A percentile compares a stretch with the other conserved stretches of the same genome.
Evolutionary conservation across 495 filamentous ascomycete species (phyloP).

Genomic region (Penicillium goetzii): DNA sequence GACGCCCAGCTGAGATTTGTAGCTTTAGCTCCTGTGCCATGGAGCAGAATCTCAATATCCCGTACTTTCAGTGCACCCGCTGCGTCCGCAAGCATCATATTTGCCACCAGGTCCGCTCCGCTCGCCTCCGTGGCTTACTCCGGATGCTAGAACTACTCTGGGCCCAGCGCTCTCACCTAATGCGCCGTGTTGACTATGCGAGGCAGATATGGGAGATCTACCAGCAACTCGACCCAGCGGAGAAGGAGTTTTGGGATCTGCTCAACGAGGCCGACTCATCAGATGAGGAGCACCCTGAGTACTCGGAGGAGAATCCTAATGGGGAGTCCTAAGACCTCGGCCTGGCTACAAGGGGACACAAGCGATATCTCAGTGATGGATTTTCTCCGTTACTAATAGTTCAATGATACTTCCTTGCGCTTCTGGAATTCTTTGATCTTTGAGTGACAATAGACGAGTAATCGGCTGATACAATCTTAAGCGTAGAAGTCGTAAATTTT

Average conservation of each 20-base stretch:
- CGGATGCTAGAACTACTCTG: slow-evolving; percentile 48
- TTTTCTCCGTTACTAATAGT: background rate
- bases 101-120: slow-evolving; percentile 7
- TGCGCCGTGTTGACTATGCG: background rate
- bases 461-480: background rate
- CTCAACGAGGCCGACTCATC: slow-evolving; percentile 1
- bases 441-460: too few relatives aligned
- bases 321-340: slow-evolving; percentile 29
- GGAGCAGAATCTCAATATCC: slow-evolving; percentile 1
- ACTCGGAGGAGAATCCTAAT: slow-evolving; percentile 9
- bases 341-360: background rate
- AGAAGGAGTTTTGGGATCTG: background rate
- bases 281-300: slow-evolving; percentile 10
- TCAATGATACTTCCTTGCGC: background rate
- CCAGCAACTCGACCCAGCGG: background rate
- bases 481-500: too few relatives aligned
- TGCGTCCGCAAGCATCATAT: background rate
- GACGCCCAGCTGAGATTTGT: slow-evolving; percentile 8
- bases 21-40: slow-evolving; percentile 9
- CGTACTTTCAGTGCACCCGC: slow-evolving; percentile 4
- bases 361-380: background rate
- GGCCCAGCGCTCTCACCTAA: slow-evolving; percentile 1
- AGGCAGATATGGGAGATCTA: background rate
- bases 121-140: slow-evolving; percentile 8
- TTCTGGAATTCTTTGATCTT: background rate